These are phyloP conservation scores for Tetrapisispora pingtungensis DNA, from an alignment of 805 yeast species.

Conservation along the genomic window DNA sequence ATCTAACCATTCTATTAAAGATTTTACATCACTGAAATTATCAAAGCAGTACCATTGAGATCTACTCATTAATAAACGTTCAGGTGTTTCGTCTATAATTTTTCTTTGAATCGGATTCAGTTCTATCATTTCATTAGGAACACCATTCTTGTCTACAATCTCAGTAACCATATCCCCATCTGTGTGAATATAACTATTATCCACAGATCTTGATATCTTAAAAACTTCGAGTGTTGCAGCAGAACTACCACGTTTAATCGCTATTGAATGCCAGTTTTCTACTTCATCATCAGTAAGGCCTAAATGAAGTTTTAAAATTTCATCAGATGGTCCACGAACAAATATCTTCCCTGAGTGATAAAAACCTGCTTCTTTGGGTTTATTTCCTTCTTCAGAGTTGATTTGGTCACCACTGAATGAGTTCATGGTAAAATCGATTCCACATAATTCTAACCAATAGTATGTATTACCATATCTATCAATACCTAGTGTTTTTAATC, in stretches of 20 bases:
- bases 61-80: constrained; percentile 38
- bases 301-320: constrained; percentile 32
- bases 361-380: constrained; percentile 37
- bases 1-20: constrained; percentile 55
- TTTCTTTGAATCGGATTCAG: constrained; percentile 43
- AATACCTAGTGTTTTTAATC: constrained; percentile 66
- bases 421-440: constrained; percentile 35
- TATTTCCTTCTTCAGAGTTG: no score
- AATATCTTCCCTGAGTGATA: constrained; percentile 78
- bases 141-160: constrained; percentile 18
- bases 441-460: constrained; percentile 92
- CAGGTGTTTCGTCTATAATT: constrained; percentile 55
- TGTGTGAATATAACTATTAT: constrained; percentile 10
- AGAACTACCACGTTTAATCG: constrained; percentile 13
- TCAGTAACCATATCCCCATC: constrained; percentile 11
- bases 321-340: constrained; percentile 80
- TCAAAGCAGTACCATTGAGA: constrained; percentile 68
- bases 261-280: constrained; percentile 21
- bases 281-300: constrained; percentile 22
- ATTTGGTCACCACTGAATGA: no score
- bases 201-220: constrained; percentile 14
- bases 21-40: constrained; percentile 43
- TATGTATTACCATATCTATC: constrained; percentile 80
- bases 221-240: constrained; percentile 22
- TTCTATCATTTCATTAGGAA: constrained; percentile 8